phyloP scores from a whole-genome alignment of 306 rosid species.

The Sphenostylis stenocarpa region DNA sequence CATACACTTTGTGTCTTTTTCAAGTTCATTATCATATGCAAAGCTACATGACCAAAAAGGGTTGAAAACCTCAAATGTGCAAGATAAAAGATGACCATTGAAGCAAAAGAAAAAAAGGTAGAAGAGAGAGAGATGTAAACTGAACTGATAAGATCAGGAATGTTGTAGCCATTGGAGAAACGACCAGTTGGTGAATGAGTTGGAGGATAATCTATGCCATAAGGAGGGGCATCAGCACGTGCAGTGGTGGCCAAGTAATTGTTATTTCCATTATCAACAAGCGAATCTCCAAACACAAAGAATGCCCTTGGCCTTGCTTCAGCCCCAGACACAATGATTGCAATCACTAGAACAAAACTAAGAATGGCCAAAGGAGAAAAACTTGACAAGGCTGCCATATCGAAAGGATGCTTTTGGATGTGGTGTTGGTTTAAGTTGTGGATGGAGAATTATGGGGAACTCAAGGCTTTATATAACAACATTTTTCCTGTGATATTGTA shows the following conservation, averaged over 20 bases:
- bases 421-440: neutral
- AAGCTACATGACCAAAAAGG: neutral
- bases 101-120: neutral
- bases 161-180: conserved; percentile 75
- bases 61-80: neutral
- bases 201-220: conserved; percentile 71
- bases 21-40: neutral
- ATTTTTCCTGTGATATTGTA: neutral
- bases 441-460: neutral
- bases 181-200: conserved; percentile 69
- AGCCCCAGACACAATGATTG: neutral
- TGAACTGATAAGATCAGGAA: conserved; percentile 76
- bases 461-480: conserved; percentile 32
- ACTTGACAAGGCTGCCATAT: conserved; percentile 24
- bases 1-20: neutral
- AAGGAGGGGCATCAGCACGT: conserved; percentile 70
- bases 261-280: conserved; percentile 82
- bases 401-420: neutral
- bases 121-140: neutral
- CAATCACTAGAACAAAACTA: neutral
- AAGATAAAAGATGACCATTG: no score
- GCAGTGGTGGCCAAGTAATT: conserved; percentile 75
- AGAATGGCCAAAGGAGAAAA: neutral
- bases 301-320: conserved; percentile 50
- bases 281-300: conserved; percentile 82